Evolutionary conservation across 345 rosid species (phyloP).

Genomic region (Syzygium jambos): DNA sequence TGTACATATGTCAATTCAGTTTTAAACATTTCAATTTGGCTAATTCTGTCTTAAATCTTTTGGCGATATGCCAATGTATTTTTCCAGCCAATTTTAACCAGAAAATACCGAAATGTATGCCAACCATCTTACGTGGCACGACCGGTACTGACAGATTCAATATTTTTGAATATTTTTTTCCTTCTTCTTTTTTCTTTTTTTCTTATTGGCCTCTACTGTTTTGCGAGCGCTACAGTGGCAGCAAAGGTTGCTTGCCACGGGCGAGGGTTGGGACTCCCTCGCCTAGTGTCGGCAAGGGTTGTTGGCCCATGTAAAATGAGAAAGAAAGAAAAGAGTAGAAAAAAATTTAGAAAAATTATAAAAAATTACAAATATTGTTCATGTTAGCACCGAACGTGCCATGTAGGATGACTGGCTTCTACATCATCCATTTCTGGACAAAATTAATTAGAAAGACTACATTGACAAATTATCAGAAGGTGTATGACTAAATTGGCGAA

Average conservation of each 20-base stretch:
- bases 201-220: rapidly evolving
- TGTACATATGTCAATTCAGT: rapidly evolving
- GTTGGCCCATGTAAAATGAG: rapidly evolving
- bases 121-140: no score
- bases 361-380: no score
- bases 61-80: rapidly evolving
- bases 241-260: neutral
- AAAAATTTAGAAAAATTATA: no score
- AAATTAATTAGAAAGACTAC: no score
- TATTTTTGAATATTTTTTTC: rapidly evolving
- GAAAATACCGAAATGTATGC: rapidly evolving
- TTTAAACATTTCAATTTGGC: no score
- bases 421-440: no score
- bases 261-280: no score
- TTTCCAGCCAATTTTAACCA: rapidly evolving
- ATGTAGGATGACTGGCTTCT: no score
- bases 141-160: no score
- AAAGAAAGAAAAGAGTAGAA: no score
- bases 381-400: rapidly evolving
- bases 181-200: rapidly evolving
- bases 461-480: no score
- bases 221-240: rapidly evolving
- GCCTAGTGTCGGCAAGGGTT: neutral
- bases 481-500: neutral
- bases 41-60: no score